Percentiles rank a stretch among this genome's conserved stretches.
Evolutionary conservation across 257 asterid species (phyloP).

Genomic region (Schizonepeta tenuifolia): DNA sequence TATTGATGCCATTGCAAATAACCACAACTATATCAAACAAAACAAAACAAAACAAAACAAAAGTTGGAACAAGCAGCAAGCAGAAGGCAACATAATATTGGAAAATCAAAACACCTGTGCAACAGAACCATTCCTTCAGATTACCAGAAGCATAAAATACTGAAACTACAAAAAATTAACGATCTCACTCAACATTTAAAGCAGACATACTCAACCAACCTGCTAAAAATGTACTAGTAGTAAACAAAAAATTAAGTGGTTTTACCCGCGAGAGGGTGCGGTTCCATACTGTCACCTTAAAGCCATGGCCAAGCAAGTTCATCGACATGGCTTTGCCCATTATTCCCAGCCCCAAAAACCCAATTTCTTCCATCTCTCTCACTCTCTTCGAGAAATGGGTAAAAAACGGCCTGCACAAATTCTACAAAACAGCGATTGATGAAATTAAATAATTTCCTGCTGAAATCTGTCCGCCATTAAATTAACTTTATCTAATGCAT

Average conservation of each 20-base stretch:
- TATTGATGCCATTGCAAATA: not conserved
- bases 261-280: slow-evolving; percentile 87
- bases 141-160: slow-evolving; percentile 3
- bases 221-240: not conserved
- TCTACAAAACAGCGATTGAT: slow-evolving; percentile 5
- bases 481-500: too few relatives aligned
- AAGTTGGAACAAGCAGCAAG: not conserved
- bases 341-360: slow-evolving; percentile 91
- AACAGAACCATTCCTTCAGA: not conserved
- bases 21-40: not conserved
- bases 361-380: slow-evolving; percentile 76
- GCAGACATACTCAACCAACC: not conserved
- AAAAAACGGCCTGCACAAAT: slow-evolving; percentile 14
- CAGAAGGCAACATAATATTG: not conserved
- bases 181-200: not conserved
- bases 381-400: not conserved
- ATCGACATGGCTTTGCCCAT: slow-evolving; percentile 99
- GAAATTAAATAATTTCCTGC: slow-evolving; percentile 7
- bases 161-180: not conserved
- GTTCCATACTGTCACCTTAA: slow-evolving; percentile 96
- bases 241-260: not conserved
- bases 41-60: not conserved
- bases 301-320: slow-evolving; percentile 91
- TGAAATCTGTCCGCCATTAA: slow-evolving; percentile 22
- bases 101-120: slow-evolving; percentile 8